Base-by-base conservation (phyloP, 164 flowering plant genomes). In the Kalanchoe fedtschenkoi region DNA sequence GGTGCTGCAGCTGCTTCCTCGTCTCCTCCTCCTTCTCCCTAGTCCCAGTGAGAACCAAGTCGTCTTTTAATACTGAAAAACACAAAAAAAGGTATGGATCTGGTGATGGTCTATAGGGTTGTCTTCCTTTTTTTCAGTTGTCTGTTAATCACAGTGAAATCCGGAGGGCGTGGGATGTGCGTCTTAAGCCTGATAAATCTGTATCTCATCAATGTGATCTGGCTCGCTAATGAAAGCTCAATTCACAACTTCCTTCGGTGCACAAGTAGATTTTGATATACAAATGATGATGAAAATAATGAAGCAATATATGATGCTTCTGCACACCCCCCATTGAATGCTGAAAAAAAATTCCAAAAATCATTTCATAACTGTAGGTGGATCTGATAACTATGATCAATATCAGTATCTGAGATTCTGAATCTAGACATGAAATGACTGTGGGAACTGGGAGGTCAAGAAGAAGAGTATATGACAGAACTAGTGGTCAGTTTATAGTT, bases 1-100 rank as follows among this genome's bases (percentile, higher is more conserved):
- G 91, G 87, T 5, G 81, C 83, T 51, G 66, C 82, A 66, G 73
- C 77, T 58, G 54, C 47, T 21, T 51, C 24, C 1, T 51, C 24
- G 21, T 51, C 39, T 37, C 39, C 39, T 37, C 39, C 39, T 37
- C 39, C 11, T 9, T 37, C 51, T 17, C 51, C 51, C 51, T n/a
- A 44, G 51, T 44, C 51, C 51, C 4, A 6, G 22, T 5, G 8
- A 44, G 21, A 15, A 37, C 39, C 39, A 37, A 8, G 39, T 37
- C 13, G 11, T 38, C 42, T 38, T 1, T 38, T 11, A 2, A 37
- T n/a, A n/a, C n/a, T n/a, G n/a, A n/a, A n/a, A n/a, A n/a, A n/a
- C n/a, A n/a, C n/a, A n/a, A n/a, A n/a, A n/a, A n/a, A n/a, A n/a
- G n/a, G n/a, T 37, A 6, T 37, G 11, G 11, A 37, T 37, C 2